These are phyloP conservation scores for Phytopythium montanum DNA, from an alignment of 352 stramenopile genomes.

Conservation along the genomic window DNA sequence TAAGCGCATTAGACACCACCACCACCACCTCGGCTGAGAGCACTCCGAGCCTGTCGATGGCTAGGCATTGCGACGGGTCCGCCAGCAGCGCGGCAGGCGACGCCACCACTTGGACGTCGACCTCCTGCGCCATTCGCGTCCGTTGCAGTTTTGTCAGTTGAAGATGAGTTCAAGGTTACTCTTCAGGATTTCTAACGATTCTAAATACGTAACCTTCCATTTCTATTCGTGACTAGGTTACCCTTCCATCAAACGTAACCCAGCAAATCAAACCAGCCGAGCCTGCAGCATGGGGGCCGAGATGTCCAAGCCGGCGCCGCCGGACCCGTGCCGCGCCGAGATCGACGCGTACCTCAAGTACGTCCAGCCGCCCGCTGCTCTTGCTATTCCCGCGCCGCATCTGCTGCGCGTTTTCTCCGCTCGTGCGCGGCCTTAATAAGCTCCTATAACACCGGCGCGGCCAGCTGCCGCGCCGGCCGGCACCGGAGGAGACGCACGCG, in stretches of 20 bases:
- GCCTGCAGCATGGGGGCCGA: slow-evolving; percentile 59
- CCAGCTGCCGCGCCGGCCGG: neutral
- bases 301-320: slow-evolving; percentile 35
- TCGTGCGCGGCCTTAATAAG: neutral
- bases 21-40: slow-evolving; percentile 40
- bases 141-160: too few relatives aligned
- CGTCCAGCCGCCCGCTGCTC: slow-evolving; percentile 16
- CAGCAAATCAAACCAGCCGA: neutral
- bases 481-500: neutral
- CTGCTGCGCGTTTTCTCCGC: slow-evolving; percentile 3
- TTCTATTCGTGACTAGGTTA: too few relatives aligned
- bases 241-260: neutral
- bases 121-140: neutral
- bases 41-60: slow-evolving; percentile 41
- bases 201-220: too few relatives aligned
- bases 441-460: too few relatives aligned
- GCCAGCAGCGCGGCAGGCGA: slow-evolving; percentile 20
- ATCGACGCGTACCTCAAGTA: slow-evolving; percentile 80
- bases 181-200: too few relatives aligned
- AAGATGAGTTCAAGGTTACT: too few relatives aligned
- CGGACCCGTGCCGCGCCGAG: slow-evolving; percentile 48
- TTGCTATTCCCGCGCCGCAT: neutral
- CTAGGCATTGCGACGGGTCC: slow-evolving; percentile 15
- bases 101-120: slow-evolving; percentile 18
- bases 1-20: slow-evolving; percentile 13